Conservation (phyloP, 257 asterid genomes). For the Nicotiana tomentosiformis region DNA sequence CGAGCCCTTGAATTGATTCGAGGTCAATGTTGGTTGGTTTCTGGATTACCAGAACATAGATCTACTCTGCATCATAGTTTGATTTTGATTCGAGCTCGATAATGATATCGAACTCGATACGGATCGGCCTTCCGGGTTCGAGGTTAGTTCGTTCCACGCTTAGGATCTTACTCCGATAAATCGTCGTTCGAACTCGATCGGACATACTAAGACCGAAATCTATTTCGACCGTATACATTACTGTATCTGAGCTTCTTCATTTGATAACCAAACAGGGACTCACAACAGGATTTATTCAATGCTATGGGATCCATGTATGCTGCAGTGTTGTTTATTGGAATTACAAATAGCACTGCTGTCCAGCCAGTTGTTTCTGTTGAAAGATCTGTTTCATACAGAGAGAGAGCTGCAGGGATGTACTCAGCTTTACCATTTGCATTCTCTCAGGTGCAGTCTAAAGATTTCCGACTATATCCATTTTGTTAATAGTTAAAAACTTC, state of each 20-base stretch:
- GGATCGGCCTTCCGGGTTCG: too few species aligned
- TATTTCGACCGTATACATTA: too few species aligned
- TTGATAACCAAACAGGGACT: constrained; percentile 45
- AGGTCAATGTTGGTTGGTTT: too few species aligned
- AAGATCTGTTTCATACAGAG: constrained; percentile 87
- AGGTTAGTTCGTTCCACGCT: too few species aligned
- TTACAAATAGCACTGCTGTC: constrained; percentile 82
- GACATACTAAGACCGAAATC: too few species aligned
- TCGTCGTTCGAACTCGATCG: too few species aligned
- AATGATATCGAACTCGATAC: too few species aligned
- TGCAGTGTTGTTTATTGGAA: constrained; percentile 79
- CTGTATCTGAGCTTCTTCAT: background rate
- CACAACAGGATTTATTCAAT: constrained; percentile 86
- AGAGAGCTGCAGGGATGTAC: constrained; percentile 95
- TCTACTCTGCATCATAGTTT: too few species aligned
- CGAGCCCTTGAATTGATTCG: too few species aligned
- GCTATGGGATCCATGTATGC: constrained; percentile 94
- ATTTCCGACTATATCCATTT: background rate
- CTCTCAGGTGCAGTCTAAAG: constrained; percentile 54
- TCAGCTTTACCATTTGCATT: constrained; percentile 88
- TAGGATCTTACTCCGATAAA: too few species aligned
- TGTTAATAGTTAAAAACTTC: background rate
- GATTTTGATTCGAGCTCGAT: too few species aligned
- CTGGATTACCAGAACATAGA: too few species aligned
- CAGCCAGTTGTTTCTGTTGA: constrained; percentile 97